Conservation (phyloP, 2,329 filamentous ascomycete genomes). For the Colletotrichum echinochloae region DNA sequence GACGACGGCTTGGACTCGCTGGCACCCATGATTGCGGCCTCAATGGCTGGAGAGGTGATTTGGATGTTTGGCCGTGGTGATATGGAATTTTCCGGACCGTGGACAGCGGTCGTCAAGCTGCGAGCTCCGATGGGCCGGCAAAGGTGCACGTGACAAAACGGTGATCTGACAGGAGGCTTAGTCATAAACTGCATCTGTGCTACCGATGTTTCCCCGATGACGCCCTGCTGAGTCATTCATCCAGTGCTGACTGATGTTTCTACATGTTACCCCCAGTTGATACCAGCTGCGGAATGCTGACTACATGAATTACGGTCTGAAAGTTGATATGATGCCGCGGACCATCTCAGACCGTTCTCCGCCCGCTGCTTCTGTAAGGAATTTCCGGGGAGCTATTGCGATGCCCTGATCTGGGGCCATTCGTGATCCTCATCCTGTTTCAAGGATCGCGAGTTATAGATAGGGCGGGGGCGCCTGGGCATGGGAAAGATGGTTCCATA, state of each 20-base stretch:
- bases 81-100: constrained; percentile 43
- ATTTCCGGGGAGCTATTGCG: constrained; percentile 14
- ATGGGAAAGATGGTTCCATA: not conserved
- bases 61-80: constrained; percentile 40
- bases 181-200: constrained; percentile 1
- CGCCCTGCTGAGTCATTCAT: not conserved
- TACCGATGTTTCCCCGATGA: too few species aligned
- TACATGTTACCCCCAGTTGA: constrained; percentile 6
- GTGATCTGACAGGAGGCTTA: not conserved
- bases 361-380: constrained; percentile 8
- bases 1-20: constrained; percentile 66
- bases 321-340: constrained; percentile 20
- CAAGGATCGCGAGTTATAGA: constrained; percentile 23
- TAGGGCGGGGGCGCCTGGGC: not conserved
- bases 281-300: not conserved
- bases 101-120: constrained; percentile 38
- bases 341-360: constrained; percentile 18
- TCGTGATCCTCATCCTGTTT: constrained; percentile 32
- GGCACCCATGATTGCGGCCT: constrained; percentile 64
- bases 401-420: constrained; percentile 7
- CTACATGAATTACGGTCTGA: not conserved
- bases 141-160: constrained; percentile 30
- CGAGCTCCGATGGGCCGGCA: constrained; percentile 39
- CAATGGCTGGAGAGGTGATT: constrained; percentile 40
- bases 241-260: not conserved